Base-by-base conservation (phyloP, 805 yeast species). In the Metschnikowia lunata region DNA sequence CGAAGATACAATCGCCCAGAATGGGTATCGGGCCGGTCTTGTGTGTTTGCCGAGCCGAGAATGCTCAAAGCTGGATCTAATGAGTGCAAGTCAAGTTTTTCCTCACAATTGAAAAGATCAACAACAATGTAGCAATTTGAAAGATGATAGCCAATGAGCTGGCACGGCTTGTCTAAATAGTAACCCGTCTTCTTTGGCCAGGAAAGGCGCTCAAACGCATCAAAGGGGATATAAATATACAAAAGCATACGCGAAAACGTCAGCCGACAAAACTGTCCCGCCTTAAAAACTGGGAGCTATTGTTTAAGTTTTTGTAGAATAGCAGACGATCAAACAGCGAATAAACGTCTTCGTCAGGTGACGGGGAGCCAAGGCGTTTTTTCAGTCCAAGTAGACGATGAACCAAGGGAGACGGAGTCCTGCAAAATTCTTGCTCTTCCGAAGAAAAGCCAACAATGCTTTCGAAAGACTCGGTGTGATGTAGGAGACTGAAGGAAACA, bases 281-380 rank as follows among this genome's bases (percentile, higher is more conserved):
- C 40, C 75, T 50, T 26, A 70, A 52, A 46, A 67, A 69, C 50
- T 67, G 75, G 2, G 73, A 67, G 51, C 74, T 69, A 50, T 64
- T 69, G 55, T 71, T 70, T 40, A 68, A 56, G 43, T 61, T 54
- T 39, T 56, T 47, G 54, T 60, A 60, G 43, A 60, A 59, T 41
- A 51, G 56, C 37, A 33, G 51, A 33, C 54, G 56, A 39, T 52
- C 48, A 37, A 51, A 50, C n/a, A 40, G 23, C 23, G 38, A 35
- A 27, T 26, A 42, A 8, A 45, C 53, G 42, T 41, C 48, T 32
- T 28, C 41, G 12, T 51, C 53, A 7, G 48, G 48, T 4, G 51
- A 28, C 9, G 48, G 49, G 27, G 46, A n/a, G 9, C 11, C 42
- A 15, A 30, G 29, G 8, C 39, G 15, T 7, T 14, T 26, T 6